Evolutionary conservation across 495 filamentous ascomycete species (phyloP).

Genomic region (Neurospora sublineolata): DNA sequence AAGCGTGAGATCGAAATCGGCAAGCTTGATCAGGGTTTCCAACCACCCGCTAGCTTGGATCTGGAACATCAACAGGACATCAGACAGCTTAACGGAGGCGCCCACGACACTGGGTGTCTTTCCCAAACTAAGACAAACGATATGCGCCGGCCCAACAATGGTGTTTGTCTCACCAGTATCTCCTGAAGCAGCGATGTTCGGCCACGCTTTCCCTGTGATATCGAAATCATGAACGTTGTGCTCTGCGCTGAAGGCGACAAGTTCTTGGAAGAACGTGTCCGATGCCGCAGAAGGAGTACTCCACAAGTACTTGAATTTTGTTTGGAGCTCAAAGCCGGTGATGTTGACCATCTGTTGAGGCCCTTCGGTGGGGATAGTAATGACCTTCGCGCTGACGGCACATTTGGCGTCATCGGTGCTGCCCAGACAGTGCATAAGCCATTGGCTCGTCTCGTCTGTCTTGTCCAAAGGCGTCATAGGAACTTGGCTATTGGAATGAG

Average conservation of each 20-base stretch:
- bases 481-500: neutral
- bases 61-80: neutral
- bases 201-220: neutral
- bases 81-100: neutral
- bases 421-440: neutral
- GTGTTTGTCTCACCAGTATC: neutral
- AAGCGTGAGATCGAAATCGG: neutral
- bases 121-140: neutral
- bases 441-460: neutral
- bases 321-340: neutral
- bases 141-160: neutral
- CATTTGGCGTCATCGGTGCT: neutral
- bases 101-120: neutral
- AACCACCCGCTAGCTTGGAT: neutral
- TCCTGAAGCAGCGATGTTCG: neutral
- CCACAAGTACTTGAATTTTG: neutral
- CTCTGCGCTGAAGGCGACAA: neutral
- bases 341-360: neutral
- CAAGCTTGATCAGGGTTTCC: neutral
- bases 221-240: neutral
- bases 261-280: neutral
- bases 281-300: neutral
- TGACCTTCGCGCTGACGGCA: neutral
- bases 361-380: neutral
- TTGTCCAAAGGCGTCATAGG: neutral